Base-by-base conservation (phyloP, 768 basidiomycete genomes). In the Suillus subaureus region DNA sequence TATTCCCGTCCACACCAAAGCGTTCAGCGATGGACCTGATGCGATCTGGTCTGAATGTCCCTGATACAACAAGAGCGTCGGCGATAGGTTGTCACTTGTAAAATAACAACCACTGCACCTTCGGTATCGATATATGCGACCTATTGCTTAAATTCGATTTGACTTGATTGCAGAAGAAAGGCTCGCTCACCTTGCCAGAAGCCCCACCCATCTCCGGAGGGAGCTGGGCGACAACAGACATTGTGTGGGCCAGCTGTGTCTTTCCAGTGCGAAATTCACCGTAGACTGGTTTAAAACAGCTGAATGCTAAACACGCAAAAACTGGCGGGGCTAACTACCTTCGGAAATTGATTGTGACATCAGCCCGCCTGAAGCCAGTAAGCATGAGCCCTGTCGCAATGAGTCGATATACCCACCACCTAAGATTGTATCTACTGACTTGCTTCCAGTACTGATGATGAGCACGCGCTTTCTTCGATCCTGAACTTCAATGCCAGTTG, bases 241-340 rank as follows among this genome's bases (percentile, higher is more conserved):
- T 91, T 15, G 96, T 99, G 77, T 97, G 97, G 31, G 94, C 94
- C 60, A 97, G 82, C 74, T 99, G 97, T 6, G 96, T 97, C 79
- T 97, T 96, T 37, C 96, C 96, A 0, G 97, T 98, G 39, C 96
- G 87, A 77, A 92, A 98, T 77, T 99, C 96, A 54, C 97, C 96
- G 72, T 95, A 99, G 2, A 98, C 96, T 94, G 65, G 18, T 33
- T 28, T 49, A 8, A 9, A 55, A 58, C 52, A 63, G 47, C 63
- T 61, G 63, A 61, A 21, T 37, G 26, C 58, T 26, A 33, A 42
- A 26, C 35, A 45, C 33, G 23, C 31, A 43, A 55, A 12, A 26
- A 26, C 6, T 11, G 18, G 28, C 3, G 12, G 40, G 2, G 12
- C 16, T 13, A 5, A 68, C 71, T 39, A 87, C 93, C 93, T 86